Evolutionary conservation across 805 yeast species (phyloP).

Genomic region (Candida namnaoensis): DNA sequence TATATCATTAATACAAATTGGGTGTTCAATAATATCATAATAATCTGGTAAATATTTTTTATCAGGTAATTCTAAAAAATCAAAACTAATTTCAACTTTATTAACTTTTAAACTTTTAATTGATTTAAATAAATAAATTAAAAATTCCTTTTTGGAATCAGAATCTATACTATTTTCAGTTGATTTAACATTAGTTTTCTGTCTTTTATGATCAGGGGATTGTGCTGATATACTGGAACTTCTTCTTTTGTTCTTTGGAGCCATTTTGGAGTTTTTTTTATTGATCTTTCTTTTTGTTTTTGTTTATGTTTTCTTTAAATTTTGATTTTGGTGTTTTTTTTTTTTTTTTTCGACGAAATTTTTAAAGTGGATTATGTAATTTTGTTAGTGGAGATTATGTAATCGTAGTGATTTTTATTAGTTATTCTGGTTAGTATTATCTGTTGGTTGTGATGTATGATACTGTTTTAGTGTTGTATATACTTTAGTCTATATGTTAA

Average conservation of each 20-base stretch:
- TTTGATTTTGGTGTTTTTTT: neutral
- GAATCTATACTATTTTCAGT: neutral
- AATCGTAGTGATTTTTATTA: no score
- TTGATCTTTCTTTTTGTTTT: neutral
- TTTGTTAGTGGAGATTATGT: neutral
- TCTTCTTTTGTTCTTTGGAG: slow-evolving; percentile 10
- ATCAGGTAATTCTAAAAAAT: slow-evolving; percentile 67
- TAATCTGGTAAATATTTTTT: slow-evolving; percentile 75
- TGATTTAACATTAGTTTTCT: slow-evolving; percentile 5
- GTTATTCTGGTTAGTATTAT: no score
- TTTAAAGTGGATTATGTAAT: neutral
- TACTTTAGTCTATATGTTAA: no score
- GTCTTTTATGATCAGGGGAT: slow-evolving; percentile 5
- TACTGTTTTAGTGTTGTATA: no score
- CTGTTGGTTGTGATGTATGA: no score
- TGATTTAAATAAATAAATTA: slow-evolving; percentile 22
- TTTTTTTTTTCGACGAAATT: neutral
- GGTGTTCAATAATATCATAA: slow-evolving; percentile 52
- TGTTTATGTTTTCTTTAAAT: neutral
- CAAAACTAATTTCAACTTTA: slow-evolving; percentile 23
- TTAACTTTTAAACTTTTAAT: slow-evolving; percentile 26
- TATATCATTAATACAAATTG: slow-evolving; percentile 67
- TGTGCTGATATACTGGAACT: neutral
- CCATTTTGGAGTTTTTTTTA: slow-evolving; percentile 2
- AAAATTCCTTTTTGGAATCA: slow-evolving; percentile 11